phyloP scores from a whole-genome alignment of 208 protist species.

The Phytomonas francai region DNA sequence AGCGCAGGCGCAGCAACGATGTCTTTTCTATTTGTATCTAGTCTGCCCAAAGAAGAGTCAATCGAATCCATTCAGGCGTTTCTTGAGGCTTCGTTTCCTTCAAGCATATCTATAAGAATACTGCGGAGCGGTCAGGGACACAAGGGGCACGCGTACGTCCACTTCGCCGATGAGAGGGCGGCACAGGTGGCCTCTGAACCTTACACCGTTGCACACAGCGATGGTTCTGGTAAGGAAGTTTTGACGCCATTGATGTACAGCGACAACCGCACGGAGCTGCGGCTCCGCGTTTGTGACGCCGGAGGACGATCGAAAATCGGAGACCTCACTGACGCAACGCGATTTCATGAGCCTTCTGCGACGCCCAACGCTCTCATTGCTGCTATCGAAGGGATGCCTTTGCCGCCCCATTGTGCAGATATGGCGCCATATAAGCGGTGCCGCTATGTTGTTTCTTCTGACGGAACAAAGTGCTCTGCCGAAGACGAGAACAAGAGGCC shows the following conservation, averaged over 20 bases:
- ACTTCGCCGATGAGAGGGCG: conserved; percentile 16
- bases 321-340: background rate
- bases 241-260: background rate
- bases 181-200: conserved; percentile 1
- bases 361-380: background rate
- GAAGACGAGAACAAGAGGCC: background rate
- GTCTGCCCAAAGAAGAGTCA: conserved; percentile 12
- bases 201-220: background rate
- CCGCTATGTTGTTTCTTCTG: background rate
- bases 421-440: background rate
- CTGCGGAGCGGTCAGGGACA: conserved; percentile 16
- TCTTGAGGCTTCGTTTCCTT: conserved; percentile 19
- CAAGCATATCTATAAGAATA: conserved; percentile 18
- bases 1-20: conserved; percentile 9
- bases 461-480: background rate
- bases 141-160: conserved; percentile 43
- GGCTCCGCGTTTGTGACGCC: background rate
- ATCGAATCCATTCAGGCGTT: conserved; percentile 8
- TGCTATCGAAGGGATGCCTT: background rate
- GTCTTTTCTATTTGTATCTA: conserved; percentile 36
- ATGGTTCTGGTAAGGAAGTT: background rate
- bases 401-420: background rate
- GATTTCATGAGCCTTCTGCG: background rate
- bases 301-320: background rate
- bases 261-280: background rate